Percentiles rank a stretch among this genome's conserved stretches.
These are phyloP conservation scores for Rhodotorula sp. DNA, from an alignment of 1,284 basidiomycete species.

Conservation along the genomic window DNA sequence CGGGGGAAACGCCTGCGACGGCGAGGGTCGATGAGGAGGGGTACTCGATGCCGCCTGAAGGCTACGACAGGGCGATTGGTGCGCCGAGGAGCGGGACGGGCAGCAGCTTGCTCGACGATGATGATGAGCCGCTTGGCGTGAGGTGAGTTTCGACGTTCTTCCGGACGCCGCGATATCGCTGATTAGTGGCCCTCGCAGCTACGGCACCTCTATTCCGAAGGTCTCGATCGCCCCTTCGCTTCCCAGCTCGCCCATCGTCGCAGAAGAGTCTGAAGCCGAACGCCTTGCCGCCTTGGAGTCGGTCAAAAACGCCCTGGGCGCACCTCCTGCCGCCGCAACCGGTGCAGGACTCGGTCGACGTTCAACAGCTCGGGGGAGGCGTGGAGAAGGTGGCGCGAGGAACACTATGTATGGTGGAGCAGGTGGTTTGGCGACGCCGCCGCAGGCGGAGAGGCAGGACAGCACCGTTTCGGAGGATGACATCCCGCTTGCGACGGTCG, in stretches of 20 bases:
- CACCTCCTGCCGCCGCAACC: conserved; percentile 7
- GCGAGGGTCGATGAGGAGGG: conserved; percentile 54
- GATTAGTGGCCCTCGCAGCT: conserved; percentile 11
- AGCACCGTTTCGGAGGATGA: conserved; percentile 27
- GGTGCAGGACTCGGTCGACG: background rate
- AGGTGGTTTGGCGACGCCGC: background rate
- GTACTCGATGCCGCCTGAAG: conserved; percentile 55
- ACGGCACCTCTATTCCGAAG: conserved; percentile 22
- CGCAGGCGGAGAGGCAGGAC: conserved; percentile 11
- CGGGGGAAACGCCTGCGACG: background rate
- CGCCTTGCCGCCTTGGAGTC: conserved; percentile 54
- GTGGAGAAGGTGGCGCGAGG: conserved; percentile 16
- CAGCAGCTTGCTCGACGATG: conserved; percentile 47
- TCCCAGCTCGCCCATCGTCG: background rate
- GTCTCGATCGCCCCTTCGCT: conserved; percentile 1
- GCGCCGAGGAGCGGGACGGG: conserved; percentile 6
- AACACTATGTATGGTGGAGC: background rate
- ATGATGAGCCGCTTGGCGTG: conserved; percentile 33
- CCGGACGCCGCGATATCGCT: background rate
- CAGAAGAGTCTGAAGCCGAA: conserved; percentile 50
- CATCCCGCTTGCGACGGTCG: conserved; percentile 28
- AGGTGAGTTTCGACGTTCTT: conserved; percentile 20
- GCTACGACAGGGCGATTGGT: conserved; percentile 54
- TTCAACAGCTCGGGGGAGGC: background rate
- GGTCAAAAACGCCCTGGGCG: conserved; percentile 51